Conservation (phyloP, 2,329 filamentous ascomycete genomes). For the Geosmithia flava region DNA sequence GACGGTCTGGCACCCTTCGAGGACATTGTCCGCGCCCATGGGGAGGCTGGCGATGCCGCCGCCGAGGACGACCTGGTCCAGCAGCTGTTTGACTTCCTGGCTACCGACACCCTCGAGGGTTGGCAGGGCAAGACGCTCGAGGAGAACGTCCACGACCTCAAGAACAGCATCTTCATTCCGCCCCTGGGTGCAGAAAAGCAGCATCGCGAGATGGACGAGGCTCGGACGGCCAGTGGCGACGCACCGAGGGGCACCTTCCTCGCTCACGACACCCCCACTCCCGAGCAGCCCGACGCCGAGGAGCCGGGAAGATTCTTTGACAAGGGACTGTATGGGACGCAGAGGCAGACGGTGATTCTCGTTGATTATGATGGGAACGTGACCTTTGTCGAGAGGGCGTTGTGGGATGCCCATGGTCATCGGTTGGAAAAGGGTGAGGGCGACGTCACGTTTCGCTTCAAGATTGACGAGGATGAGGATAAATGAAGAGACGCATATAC, state of each 20-base stretch:
- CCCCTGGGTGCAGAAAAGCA: conserved; percentile 38
- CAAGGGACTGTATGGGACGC: conserved; percentile 51
- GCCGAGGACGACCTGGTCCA: conserved; percentile 36
- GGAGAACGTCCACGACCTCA: conserved; percentile 38
- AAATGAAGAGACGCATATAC: neutral
- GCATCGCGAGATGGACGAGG: conserved; percentile 29
- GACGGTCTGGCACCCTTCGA: conserved; percentile 2
- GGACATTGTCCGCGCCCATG: neutral
- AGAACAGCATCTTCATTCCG: conserved; percentile 50
- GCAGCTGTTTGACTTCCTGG: conserved; percentile 40
- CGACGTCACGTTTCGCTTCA: conserved; percentile 42
- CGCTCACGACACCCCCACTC: conserved; percentile 21
- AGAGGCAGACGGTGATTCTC: conserved; percentile 49
- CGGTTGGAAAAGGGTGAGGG: conserved; percentile 38
- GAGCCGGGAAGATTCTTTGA: conserved; percentile 28
- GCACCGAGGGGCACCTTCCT: conserved; percentile 22
- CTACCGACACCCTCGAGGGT: conserved; percentile 41
- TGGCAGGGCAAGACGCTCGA: conserved; percentile 32
- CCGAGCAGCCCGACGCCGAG: conserved; percentile 14
- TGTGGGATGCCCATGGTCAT: conserved; percentile 47
- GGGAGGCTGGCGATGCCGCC: conserved; percentile 4
- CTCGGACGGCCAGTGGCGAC: conserved; percentile 13
- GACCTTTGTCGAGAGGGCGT: conserved; percentile 43
- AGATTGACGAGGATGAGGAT: conserved; percentile 39
- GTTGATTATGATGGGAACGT: conserved; percentile 53